Evolutionary conservation across 169 alveolate species (phyloP), one percentile per base, ranked within the genome.

Genomic region (Eimeria sp.): DNA sequence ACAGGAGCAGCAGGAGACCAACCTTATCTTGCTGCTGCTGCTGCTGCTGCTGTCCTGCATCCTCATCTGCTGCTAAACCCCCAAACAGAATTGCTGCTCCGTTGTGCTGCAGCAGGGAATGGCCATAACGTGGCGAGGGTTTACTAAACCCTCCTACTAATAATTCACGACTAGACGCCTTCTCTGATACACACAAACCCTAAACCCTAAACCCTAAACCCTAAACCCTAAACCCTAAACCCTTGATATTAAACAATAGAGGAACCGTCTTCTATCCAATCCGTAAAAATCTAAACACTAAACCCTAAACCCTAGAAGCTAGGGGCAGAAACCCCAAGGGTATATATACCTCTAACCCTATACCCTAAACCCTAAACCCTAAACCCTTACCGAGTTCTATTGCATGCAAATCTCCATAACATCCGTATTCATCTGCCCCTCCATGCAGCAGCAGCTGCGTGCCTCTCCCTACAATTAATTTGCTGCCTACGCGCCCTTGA

Each of bases 391-490:
- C 18, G 14, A 86, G 80, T 63, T 75, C 40, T 58, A 86, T 13
- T 61, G 51, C 18, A 61, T 61, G 61, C 72, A 57, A 13, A 14
- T 57, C 95, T 47, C 67, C 73, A 75, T 75, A 91, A 49, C 75
- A 51, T 20, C 61, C 49, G 70, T 11, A 30, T 54, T 91, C 90
- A 22, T 75, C 90, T n/a, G 95, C 95, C 22, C 90, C 95, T 5
- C 90, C 90, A 63, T 91, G 95, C 70, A 75, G 88, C 58, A 45
- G 70, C 80, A 91, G 95, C 82, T 54, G 89, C 22, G 80, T 75
- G 78, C 72, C 57, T 11, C 76, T 61, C 2, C 87, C 40, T 13
- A 73, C 73, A 30, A 89, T 34, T 58, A 89, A 63, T 54, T 73
- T 58, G 45, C 72, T 34, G 20, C 89, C 76, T 43, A 54, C 78